A percentile compares a stretch with the other conserved stretches of the same genome.
Evolutionary conservation across 1,284 basidiomycete species (phyloP).

Genomic region (Melampsora americana): DNA sequence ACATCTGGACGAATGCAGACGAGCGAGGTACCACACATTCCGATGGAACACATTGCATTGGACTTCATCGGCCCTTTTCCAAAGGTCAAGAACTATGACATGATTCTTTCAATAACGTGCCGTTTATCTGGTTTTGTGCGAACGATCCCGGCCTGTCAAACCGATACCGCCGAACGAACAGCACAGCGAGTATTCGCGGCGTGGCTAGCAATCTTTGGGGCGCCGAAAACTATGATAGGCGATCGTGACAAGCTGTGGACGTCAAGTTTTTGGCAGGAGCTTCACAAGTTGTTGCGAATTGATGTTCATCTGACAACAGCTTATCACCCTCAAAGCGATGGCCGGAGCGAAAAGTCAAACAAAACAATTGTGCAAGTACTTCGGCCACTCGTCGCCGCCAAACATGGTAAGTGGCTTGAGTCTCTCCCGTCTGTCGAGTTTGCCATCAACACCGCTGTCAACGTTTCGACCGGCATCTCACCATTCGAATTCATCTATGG

Average conservation of each 20-base stretch:
- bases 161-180: not conserved
- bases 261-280: conserved; percentile 48
- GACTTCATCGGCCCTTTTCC: conserved; percentile 10
- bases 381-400: conserved; percentile 46
- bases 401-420: conserved; percentile 47
- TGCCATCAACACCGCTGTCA: conserved; percentile 45
- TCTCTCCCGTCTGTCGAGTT: conserved; percentile 39
- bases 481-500: conserved; percentile 46
- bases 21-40: not conserved
- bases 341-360: conserved; percentile 46
- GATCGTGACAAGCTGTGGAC: conserved; percentile 50
- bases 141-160: not conserved
- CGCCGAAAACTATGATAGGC: conserved; percentile 48
- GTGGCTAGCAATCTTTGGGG: conserved; percentile 29
- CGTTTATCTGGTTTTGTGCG: not conserved
- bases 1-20: conserved; percentile 31
- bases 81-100: not conserved
- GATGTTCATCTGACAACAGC: not conserved
- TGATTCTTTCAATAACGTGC: not conserved
- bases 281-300: conserved; percentile 15
- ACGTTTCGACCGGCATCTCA: conserved; percentile 44
- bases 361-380: conserved; percentile 53
- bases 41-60: conserved; percentile 42
- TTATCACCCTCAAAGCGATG: too few species aligned
- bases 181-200: not conserved